Evolutionary conservation across 179 eudicot genomes (phyloP).

Genomic region (Spergularia azorica): DNA sequence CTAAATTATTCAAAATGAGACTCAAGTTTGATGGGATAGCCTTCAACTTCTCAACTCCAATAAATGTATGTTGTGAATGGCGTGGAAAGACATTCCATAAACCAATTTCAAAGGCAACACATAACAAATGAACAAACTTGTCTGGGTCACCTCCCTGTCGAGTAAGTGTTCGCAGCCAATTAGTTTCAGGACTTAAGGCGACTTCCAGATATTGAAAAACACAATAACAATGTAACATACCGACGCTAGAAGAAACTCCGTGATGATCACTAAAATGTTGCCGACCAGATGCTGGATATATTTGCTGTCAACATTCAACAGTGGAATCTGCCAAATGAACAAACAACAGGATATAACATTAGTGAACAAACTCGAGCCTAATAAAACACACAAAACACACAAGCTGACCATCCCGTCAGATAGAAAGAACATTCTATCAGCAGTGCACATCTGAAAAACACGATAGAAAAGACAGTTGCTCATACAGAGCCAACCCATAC

Average conservation of each 20-base stretch:
- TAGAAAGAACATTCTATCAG: neutral
- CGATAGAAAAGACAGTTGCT: no score
- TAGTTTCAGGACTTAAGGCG: slow-evolving; percentile 9
- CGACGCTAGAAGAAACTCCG: slow-evolving; percentile 49
- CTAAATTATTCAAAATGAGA: slow-evolving; percentile 35
- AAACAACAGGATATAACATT: neutral
- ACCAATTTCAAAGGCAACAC: slow-evolving; percentile 52
- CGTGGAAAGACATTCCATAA: slow-evolving; percentile 39
- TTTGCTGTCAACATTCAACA: slow-evolving; percentile 46
- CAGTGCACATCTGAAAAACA: neutral
- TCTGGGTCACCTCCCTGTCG: slow-evolving; percentile 54
- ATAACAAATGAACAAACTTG: slow-evolving; percentile 42
- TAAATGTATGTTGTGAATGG: slow-evolving; percentile 26
- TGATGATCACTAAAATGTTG: slow-evolving; percentile 54
- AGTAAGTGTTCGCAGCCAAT: slow-evolving; percentile 11
- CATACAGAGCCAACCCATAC: no score
- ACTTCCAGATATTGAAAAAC: slow-evolving; percentile 5
- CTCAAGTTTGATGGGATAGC: slow-evolving; percentile 22
- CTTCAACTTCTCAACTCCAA: slow-evolving; percentile 25
- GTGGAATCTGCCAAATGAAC: slow-evolving; percentile 13
- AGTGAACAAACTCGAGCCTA: neutral
- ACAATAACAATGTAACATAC: slow-evolving; percentile 35
- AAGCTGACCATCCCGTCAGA: neutral
- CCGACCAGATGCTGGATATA: slow-evolving; percentile 60
- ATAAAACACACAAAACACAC: neutral